Base-by-base conservation (phyloP, 2,329 filamentous ascomycete species). In the Nemania sp. region DNA sequence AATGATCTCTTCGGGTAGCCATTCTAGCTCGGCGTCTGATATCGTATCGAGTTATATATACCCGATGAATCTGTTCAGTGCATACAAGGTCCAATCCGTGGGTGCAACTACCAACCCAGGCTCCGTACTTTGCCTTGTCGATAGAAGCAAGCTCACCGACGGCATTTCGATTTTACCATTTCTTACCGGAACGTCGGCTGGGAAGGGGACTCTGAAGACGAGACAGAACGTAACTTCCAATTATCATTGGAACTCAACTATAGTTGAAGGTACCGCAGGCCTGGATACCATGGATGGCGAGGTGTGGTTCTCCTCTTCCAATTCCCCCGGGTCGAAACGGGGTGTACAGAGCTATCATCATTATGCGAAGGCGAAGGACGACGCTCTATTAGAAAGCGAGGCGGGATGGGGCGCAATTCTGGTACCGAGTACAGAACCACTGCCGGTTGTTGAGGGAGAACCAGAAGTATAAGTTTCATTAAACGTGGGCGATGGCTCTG, bases 241-340 rank as follows among this genome's bases (percentile, higher is more conserved):
- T 45, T 79, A 78, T 62, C 74, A 74, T 60, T 78, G 76, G 76
- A 79, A 78, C 43, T 67, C 73, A 15, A 77, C 76, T 8, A 77
- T 78, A 49, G 75, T 77, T 13, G 74, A 75, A 55, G 77, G 76
- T 3, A 76, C 73, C n/a, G 65, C 68, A 26, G 70, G 68, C 29
- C 24, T 74, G 0, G 76, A 77, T 47, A 74, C 73, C 2, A 74
- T 76, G 65, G 64, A 73, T 29, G 73, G 75, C 2, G 74, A 77
- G 55, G 67, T 73, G 3, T 78, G 76, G 74, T 73, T 76, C 35
- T 77, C 77, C 13, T 77, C 72, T 38, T 64, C 73, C 22, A 58
- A 67, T 18, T 35, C 62, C 18, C 69, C 72, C n/a, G 69, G 70
- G 41, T 66, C 24, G 11, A 35, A 63, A 13, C 24, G 15, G 29